Conservation (phyloP, 768 basidiomycete genomes). For the Agrocybe praecox region DNA sequence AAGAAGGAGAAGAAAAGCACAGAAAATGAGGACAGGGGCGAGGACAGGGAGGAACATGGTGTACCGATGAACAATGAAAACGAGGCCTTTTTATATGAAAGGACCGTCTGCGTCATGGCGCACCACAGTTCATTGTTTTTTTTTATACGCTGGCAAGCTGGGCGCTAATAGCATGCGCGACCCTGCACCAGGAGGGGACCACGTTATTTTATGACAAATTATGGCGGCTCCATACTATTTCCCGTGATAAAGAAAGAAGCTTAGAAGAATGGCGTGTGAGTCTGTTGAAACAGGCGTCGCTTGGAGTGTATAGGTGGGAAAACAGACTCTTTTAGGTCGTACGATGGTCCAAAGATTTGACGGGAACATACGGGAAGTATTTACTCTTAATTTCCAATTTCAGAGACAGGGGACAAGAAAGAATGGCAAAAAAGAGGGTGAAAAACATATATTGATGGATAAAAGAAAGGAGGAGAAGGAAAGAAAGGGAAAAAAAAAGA, state of each 20-base stretch:
- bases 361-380: not conserved
- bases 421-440: slow-evolving; percentile 27
- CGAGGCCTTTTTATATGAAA: slow-evolving; percentile 9
- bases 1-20: slow-evolving; percentile 62
- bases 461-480: not conserved
- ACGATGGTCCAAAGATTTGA: not conserved
- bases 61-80: not conserved
- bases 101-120: slow-evolving; percentile 19
- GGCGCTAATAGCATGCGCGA: slow-evolving; percentile 19
- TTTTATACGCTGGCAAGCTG: slow-evolving; percentile 4
- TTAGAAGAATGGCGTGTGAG: slow-evolving; percentile 20
- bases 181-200: not conserved
- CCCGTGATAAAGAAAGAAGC: slow-evolving; percentile 1
- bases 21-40: slow-evolving; percentile 45
- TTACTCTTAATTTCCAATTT: too few species aligned
- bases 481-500: slow-evolving; percentile 2
- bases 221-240: not conserved
- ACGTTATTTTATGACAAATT: too few species aligned
- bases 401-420: slow-evolving; percentile 18
- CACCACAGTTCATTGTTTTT: slow-evolving; percentile 8
- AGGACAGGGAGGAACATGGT: slow-evolving; percentile 27
- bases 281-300: slow-evolving; percentile 13
- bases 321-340: not conserved
- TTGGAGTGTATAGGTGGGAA: not conserved
- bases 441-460: slow-evolving; percentile 16